Percentiles rank a stretch among this genome's conserved stretches.
Evolutionary conservation across 1,284 basidiomycete species (phyloP).

Genomic region (Ganoderma boninense): DNA sequence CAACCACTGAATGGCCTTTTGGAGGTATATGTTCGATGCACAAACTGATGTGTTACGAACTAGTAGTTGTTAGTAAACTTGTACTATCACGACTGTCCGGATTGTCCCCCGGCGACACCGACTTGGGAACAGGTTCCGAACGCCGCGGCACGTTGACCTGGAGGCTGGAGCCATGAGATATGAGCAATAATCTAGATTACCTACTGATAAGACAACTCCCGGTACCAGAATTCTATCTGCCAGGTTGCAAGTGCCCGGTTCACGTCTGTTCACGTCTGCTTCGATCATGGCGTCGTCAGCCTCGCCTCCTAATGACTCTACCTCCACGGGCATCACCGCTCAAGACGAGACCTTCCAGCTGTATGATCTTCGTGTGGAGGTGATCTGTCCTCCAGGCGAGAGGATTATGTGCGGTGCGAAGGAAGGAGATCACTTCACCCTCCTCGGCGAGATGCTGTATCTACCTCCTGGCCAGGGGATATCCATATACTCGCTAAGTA

Average conservation of each 20-base stretch:
- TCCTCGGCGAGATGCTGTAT: conserved; percentile 68
- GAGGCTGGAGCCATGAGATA: too few relatives aligned
- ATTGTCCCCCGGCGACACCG: neutral
- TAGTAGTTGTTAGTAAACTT: neutral
- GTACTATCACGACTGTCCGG: neutral
- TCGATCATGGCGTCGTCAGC: neutral
- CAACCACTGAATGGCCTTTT: too few relatives aligned
- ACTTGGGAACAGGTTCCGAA: too few relatives aligned
- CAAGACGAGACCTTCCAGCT: conserved; percentile 56
- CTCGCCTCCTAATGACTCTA: neutral
- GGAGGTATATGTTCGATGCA: neutral
- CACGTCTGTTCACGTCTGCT: neutral
- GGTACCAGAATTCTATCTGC: too few relatives aligned
- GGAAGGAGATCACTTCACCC: conserved; percentile 64
- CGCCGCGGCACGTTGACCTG: too few relatives aligned
- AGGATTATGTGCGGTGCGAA: conserved; percentile 69
- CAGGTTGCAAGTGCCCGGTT: too few relatives aligned
- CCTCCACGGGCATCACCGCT: too few relatives aligned
- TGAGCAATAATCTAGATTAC: too few relatives aligned
- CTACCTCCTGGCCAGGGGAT: conserved; percentile 68
- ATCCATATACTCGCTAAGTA: conserved; percentile 72
- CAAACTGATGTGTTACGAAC: neutral
- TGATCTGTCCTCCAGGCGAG: conserved; percentile 61
- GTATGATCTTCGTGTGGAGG: conserved; percentile 67
- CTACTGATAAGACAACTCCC: too few relatives aligned